Evolutionary conservation across 371 early-diverging fungal species (phyloP).

Genomic region (Mucor racemosus): DNA sequence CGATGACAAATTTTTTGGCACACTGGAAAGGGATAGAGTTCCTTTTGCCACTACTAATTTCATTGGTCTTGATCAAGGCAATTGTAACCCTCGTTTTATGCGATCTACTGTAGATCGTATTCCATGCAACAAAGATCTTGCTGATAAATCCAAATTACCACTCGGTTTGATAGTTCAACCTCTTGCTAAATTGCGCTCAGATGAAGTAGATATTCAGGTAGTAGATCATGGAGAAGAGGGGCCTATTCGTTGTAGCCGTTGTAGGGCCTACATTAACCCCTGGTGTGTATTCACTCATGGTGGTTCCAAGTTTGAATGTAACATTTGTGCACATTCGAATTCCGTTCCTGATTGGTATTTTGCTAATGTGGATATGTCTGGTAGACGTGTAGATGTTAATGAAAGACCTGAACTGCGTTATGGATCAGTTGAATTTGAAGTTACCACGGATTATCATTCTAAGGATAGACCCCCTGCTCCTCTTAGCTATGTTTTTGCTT

Average conservation of each 20-base stretch:
- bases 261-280: slow-evolving; percentile 95
- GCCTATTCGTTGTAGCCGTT: slow-evolving; percentile 90
- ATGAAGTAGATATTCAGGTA: slow-evolving; percentile 83
- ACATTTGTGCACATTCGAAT: slow-evolving; percentile 88
- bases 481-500: slow-evolving; percentile 86
- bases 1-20: slow-evolving; percentile 74
- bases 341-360: slow-evolving; percentile 92
- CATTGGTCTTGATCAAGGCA: slow-evolving; percentile 92
- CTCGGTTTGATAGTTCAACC: slow-evolving; percentile 94
- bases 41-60: slow-evolving; percentile 90
- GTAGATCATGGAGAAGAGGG: slow-evolving; percentile 93
- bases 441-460: slow-evolving; percentile 74
- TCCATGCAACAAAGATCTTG: slow-evolving; percentile 84
- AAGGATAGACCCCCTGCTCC: slow-evolving; percentile 68
- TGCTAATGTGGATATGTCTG: slow-evolving; percentile 93
- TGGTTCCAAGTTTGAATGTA: slow-evolving; percentile 90
- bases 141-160: slow-evolving; percentile 80
- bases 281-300: slow-evolving; percentile 88
- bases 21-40: slow-evolving; percentile 69
- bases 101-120: slow-evolving; percentile 89
- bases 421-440: slow-evolving; percentile 93
- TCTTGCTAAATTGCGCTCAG: slow-evolving; percentile 77
- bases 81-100: slow-evolving; percentile 91
- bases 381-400: slow-evolving; percentile 86
- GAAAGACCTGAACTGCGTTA: slow-evolving; percentile 89